Base-by-base conservation (phyloP, 1,284 basidiomycete genomes). In the Stereum hirsutum region DNA sequence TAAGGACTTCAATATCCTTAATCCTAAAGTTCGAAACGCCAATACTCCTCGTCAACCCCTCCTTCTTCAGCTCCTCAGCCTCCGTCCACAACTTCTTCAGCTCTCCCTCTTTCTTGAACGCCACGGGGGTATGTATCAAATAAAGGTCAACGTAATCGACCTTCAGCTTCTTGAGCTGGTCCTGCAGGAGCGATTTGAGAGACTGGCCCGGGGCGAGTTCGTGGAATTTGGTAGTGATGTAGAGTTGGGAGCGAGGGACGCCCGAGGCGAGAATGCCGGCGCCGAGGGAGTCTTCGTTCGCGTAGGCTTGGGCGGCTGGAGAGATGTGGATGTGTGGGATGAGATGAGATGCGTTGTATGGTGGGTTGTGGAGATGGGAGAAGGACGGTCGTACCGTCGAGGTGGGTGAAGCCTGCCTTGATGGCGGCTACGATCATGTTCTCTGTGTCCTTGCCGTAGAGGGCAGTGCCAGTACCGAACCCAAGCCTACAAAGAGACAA, bases 1-100 rank as follows among this genome's bases (percentile, higher is more conserved):
- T 55, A 30, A 91, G 64, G 41, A 74, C 72, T 47, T 79, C 61
- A 34, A 93, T 61, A 51, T 92, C 72, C 46, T 75, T 64, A 15
- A 81, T 68, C 14, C 68, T 72, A 60, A 84, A 92, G 65, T 94
- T 94, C 43, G 82, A 88, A 12, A 95, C 88, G 1, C 91, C 91
- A 46, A 94, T 87, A 32, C 78, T 81, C 59, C 74, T 83, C 30
- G 85, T 67, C 36, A 89, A 62, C 1, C 86, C 86, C 37, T 77
- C 76, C 38, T 63, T 62, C 60, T 85, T 72, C 39, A 83, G 61
- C 35, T 70, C 74, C 57, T 90, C 87, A 70, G 92, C 72, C 11
- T 71, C 70, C 49, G 72, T 72, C 89, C 89, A 93, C 41, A 75
- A 59, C 20, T 69, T 62, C 54, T 68, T 67, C 45, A 84, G 62